Conservation (phyloP, 306 rosid species). For the Prunus dulcis region DNA sequence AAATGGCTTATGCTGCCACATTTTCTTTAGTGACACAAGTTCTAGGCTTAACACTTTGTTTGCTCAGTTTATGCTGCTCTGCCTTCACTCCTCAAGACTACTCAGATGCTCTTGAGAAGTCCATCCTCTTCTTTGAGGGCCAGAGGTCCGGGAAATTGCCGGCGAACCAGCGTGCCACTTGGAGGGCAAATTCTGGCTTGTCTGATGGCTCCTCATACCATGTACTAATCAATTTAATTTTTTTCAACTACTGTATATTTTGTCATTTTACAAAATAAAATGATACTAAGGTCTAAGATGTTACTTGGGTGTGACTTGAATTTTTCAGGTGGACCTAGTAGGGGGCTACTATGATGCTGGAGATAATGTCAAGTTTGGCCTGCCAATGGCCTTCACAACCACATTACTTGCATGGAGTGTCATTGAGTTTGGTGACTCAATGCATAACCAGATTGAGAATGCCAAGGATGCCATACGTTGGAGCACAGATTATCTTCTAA, state of each 20-base stretch:
- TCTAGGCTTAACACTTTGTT: conserved; percentile 31
- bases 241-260: background rate
- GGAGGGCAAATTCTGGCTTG: conserved; percentile 82
- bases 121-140: conserved; percentile 85
- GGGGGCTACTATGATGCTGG: conserved; percentile 99
- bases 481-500: conserved; percentile 75
- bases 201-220: conserved; percentile 81
- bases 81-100: conserved; percentile 65
- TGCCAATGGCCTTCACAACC: conserved; percentile 91
- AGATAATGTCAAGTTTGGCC: conserved; percentile 83
- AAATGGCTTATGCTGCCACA: conserved; percentile 31
- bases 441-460: conserved; percentile 55
- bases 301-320: background rate
- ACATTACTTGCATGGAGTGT: conserved; percentile 90
- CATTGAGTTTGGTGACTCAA: conserved; percentile 70
- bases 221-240: conserved; percentile 28
- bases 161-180: conserved; percentile 50
- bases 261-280: background rate
- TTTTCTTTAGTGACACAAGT: conserved; percentile 15
- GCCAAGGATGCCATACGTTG: conserved; percentile 72
- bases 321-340: conserved; percentile 70
- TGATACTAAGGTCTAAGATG: no score
- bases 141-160: conserved; percentile 78
- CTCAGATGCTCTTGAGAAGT: conserved; percentile 62
- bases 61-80: conserved; percentile 21